phyloP scores from a whole-genome alignment of 1,284 basidiomycete species.

The Leccinum subfulvum region DNA sequence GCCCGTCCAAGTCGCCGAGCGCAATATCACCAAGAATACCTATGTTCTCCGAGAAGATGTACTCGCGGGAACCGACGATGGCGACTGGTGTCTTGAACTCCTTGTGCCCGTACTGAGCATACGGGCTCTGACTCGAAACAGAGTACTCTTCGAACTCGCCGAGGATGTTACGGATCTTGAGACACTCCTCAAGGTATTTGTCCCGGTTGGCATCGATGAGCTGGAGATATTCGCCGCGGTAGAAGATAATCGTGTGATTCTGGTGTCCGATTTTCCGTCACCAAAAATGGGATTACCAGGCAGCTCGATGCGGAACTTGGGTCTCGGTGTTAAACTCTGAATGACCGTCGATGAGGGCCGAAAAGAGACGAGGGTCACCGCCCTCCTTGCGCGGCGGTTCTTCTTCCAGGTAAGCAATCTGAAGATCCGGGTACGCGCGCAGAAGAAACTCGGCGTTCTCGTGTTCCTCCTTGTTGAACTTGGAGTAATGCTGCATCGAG shows the following conservation, averaged over 20 bases:
- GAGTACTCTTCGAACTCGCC: slow-evolving; percentile 96
- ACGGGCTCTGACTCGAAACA: slow-evolving; percentile 86
- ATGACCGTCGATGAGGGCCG: slow-evolving; percentile 95
- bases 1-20: no score
- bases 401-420: slow-evolving; percentile 98
- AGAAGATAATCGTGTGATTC: slow-evolving; percentile 99
- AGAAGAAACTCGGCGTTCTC: slow-evolving; percentile 99
- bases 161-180: slow-evolving; percentile 98
- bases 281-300: slow-evolving; percentile 99
- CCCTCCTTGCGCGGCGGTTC: slow-evolving; percentile 93
- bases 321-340: slow-evolving; percentile 92
- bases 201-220: slow-evolving; percentile 99
- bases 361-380: slow-evolving; percentile 93
- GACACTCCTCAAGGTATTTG: slow-evolving; percentile 98
- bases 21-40: no score
- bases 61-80: no score
- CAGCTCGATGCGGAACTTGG: slow-evolving; percentile 98
- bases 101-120: slow-evolving; percentile 83
- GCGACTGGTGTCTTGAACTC: slow-evolving; percentile 63
- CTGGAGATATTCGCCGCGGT: slow-evolving; percentile 98
- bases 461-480: slow-evolving; percentile 99
- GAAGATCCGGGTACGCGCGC: slow-evolving; percentile 96
- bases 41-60: no score
- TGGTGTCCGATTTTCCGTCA: slow-evolving; percentile 99
- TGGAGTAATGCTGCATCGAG: slow-evolving; percentile 99